Base-by-base conservation (phyloP, 2,329 filamentous ascomycete species). In the Aureobasidium pullulans region DNA sequence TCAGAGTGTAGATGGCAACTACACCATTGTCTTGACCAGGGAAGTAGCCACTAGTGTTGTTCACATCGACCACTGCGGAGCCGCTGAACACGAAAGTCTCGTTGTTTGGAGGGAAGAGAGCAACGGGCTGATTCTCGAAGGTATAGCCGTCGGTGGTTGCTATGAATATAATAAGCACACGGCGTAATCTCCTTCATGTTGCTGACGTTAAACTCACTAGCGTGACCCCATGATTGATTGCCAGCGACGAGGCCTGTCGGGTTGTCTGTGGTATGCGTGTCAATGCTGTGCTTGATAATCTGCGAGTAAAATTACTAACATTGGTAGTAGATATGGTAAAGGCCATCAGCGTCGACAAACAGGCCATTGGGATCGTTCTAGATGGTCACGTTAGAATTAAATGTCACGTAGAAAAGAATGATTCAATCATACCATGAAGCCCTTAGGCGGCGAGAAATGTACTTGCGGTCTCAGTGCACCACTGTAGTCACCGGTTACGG, bases 21-120 rank as follows among this genome's bases (percentile, higher is more conserved):
- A 87, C 81, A 4, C 83, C 82, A 60, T 83, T 81, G n/a, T 74
- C 75, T 65, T 83, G 81, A 49, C 79, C 74, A 0, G 79, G 80
- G 63, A 87, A 87, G 73, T 87, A 84, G 1, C 84, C 84, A 13
- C 82, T 85, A 0, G 84, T 86, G 66, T 88, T 87, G 66, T 86
- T 81, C 10, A 69, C 69, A 66, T 88, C 85, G 23, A 84, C 72
- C 0, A 87, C 83, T 6, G 75, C 77, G 49, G 80, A 84, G 28
- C 83, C 80, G 1, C 71, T 78, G 65, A 79, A 81, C 40, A 77
- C 84, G 34, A 76, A 79, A 42, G 76, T 76, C 28, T 79, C 78
- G 56, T 81, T 81, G 1, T 81, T 78, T 62, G 76, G 77, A 40
- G 82, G 83, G 77, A 70, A 74, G 70, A 88, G 72, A 9, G 84